A percentile compares a stretch with the other conserved stretches of the same genome.
phyloP scores from a whole-genome alignment of 768 basidiomycete species.

The Wakefieldia striispora region DNA sequence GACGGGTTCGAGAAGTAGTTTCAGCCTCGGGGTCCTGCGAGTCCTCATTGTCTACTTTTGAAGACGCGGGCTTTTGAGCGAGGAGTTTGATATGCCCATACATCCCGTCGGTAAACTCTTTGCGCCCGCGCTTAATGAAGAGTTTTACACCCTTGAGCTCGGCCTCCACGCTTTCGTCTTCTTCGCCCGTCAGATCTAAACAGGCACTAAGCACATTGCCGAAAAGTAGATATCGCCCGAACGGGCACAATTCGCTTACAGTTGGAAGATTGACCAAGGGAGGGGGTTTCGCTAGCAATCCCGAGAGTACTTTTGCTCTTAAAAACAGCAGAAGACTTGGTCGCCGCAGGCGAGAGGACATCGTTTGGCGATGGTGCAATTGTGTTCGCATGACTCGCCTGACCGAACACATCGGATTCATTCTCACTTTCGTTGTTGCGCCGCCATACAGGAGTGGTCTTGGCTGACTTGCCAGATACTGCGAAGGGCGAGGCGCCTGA shows the following conservation, averaged over 20 bases:
- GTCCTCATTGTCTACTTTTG: neutral
- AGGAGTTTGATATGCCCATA: conserved; percentile 61
- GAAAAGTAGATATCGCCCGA: neutral
- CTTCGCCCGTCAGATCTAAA: conserved; percentile 55
- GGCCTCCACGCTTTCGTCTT: conserved; percentile 53
- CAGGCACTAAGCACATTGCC: conserved; percentile 1
- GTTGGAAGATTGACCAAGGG: conserved; percentile 9
- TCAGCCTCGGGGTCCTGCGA: conserved; percentile 5
- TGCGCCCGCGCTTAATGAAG: conserved; percentile 38
- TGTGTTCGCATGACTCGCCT: conserved; percentile 1
- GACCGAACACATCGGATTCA: conserved; percentile 10
- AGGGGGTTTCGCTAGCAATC: neutral
- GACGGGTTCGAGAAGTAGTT: conserved; percentile 23
- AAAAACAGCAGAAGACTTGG: neutral
- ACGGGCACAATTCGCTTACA: conserved; percentile 13
- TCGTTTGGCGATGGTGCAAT: conserved; percentile 24
- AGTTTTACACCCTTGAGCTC: conserved; percentile 63
- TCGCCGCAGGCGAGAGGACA: neutral
- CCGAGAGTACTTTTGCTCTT: neutral
- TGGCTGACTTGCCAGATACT: conserved; percentile 12
- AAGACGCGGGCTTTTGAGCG: conserved; percentile 27
- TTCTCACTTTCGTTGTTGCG: conserved; percentile 6
- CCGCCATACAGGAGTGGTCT: conserved; percentile 28
- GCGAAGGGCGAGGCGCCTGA: conserved; percentile 25
- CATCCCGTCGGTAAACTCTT: conserved; percentile 59